Conservation (phyloP, 176 grass and related monocot genomes). For the Musa troglodytarum region DNA sequence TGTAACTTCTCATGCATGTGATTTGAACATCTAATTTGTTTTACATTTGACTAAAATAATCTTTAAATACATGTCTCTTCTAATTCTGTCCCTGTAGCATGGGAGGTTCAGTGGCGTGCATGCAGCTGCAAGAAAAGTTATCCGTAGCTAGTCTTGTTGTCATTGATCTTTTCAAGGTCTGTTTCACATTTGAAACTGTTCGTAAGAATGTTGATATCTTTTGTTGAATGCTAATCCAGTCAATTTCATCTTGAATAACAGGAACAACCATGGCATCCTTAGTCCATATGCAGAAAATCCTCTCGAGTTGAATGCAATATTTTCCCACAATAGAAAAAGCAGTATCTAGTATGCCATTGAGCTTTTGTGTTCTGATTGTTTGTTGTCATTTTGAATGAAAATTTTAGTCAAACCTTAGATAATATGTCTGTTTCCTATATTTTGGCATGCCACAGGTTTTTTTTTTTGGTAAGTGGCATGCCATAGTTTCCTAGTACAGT, state of each 20-base stretch:
- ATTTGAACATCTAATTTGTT: neutral
- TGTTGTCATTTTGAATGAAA: too few relatives aligned
- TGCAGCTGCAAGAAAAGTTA: slow-evolving; percentile 64
- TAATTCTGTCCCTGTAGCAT: slow-evolving; percentile 35
- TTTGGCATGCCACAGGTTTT: neutral
- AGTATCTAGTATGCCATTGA: slow-evolving; percentile 30
- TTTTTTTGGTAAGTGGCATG: too few relatives aligned
- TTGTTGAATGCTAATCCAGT: slow-evolving; percentile 21
- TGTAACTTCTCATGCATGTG: too few relatives aligned
- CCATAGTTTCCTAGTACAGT: neutral
- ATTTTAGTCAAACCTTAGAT: neutral
- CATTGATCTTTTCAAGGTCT: slow-evolving; percentile 93
- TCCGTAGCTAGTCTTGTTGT: slow-evolving; percentile 69
- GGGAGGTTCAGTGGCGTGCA: slow-evolving; percentile 92
- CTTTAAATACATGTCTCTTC: neutral
- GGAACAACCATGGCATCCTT: slow-evolving; percentile 94
- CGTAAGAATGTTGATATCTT: neutral
- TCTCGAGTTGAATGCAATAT: slow-evolving; percentile 64
- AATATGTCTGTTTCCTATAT: neutral
- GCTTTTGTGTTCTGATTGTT: neutral
- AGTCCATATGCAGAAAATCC: slow-evolving; percentile 95
- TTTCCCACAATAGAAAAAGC: slow-evolving; percentile 80
- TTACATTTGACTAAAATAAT: neutral
- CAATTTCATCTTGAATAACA: slow-evolving; percentile 23
- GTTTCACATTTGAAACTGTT: slow-evolving; percentile 16